Base-by-base conservation (phyloP, 2,329 filamentous ascomycete genomes). In the Beauveria brongniartii region DNA sequence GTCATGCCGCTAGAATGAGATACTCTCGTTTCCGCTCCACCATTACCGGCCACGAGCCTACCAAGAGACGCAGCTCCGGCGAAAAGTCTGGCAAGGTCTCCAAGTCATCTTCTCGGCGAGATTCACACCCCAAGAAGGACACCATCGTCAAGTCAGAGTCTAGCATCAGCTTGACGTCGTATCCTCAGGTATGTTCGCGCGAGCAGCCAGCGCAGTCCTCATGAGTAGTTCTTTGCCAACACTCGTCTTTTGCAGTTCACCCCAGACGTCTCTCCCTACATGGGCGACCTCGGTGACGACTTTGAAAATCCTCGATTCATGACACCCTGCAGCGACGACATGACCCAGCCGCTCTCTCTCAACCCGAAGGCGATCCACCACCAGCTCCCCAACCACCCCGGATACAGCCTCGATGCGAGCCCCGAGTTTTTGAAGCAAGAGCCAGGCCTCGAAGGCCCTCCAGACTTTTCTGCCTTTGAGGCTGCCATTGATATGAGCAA, bases 1-100 rank as follows among this genome's bases (percentile, higher is more conserved):
- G 82, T 50, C 82, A 85, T 69, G 82, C 82, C 34, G 82, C 82
- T 37, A 79, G 82, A 53, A 85, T 85, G 82, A 76, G 82, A 59
- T 85, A 79, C 69, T 80, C 81, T 16, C 77, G 82, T 41, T 83
- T 84, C 67, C 73, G 74, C 30, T 68, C 74, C 10, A 71, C 77
- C 12, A 76, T 84, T 67, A 69, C 78, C 9, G 78, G 78, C 28
- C 70, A 76, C 47, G 76, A 81, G 66, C 77, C 81, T 10, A 75
- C 78, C 63, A 78, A 75, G 67, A 75, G 80, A 30, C 75, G 80
- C 28, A 75, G 76, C 50, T 72, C 73, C 9, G 67, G 66, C 41
- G 72, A 73, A 60, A 82, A 79, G 66, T 70, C 72, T 37, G 73
- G 75, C 47, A 54, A 58, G 55, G 74, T 82, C 34, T 72, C 75